Evolutionary conservation across 2,329 filamentous ascomycete species (phyloP).

Genomic region (Thermoascus crustaceus): DNA sequence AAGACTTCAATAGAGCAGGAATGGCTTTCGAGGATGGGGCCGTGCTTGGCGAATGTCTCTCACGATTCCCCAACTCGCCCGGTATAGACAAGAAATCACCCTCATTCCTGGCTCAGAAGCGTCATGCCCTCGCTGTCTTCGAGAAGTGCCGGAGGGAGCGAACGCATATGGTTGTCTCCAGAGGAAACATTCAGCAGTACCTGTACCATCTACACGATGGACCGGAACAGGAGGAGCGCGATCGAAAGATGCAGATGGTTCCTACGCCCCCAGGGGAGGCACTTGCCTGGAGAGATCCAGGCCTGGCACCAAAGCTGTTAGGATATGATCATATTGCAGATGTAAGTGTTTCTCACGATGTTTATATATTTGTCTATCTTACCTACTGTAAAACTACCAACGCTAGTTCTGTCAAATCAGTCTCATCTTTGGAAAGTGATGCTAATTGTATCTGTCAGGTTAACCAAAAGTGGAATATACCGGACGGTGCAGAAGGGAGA

Average conservation of each 20-base stretch:
- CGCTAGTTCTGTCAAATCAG: too few relatives aligned
- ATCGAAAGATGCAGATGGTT: constrained; percentile 35
- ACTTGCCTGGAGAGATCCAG: constrained; percentile 36
- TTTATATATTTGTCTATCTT: too few relatives aligned
- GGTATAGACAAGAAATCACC: too few relatives aligned
- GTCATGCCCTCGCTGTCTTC: constrained; percentile 37
- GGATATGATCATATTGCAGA: constrained; percentile 34
- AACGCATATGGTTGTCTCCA: constrained; percentile 51
- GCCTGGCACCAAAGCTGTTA: constrained; percentile 30
- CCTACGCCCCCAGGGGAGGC: constrained; percentile 34
- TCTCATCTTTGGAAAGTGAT: too few relatives aligned
- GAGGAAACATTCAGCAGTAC: constrained; percentile 54
- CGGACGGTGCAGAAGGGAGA: too few relatives aligned
- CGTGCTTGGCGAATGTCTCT: constrained; percentile 49
- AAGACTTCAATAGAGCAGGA: constrained; percentile 38
- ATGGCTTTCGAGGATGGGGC: constrained; percentile 56
- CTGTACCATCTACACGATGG: constrained; percentile 56
- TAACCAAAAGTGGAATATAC: too few relatives aligned
- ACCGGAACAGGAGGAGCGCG: constrained; percentile 46
- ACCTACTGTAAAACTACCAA: too few relatives aligned
- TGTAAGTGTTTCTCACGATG: constrained; percentile 20
- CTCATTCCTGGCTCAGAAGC: too few relatives aligned
- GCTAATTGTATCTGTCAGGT: too few relatives aligned
- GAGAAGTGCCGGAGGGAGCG: constrained; percentile 50
- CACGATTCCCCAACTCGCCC: constrained; percentile 36